Evolutionary conservation across 2,329 filamentous ascomycete species (phyloP).

Genomic region (Venturia effusa): DNA sequence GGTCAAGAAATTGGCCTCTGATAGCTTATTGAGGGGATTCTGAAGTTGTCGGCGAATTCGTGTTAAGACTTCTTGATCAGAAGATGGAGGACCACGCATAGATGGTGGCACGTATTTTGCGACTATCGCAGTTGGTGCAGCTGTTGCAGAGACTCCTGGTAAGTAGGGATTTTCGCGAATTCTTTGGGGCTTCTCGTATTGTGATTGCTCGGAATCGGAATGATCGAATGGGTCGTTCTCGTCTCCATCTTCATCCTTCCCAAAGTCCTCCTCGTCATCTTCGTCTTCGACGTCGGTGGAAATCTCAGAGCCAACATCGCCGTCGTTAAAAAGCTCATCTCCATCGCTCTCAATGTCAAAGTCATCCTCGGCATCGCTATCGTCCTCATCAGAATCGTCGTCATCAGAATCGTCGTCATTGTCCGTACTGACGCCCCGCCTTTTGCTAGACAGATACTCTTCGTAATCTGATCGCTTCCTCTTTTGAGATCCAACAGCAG

Average conservation of each 20-base stretch:
- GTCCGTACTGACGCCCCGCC: conserved; percentile 21
- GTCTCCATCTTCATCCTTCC: conserved; percentile 17
- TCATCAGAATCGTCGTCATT: conserved; percentile 17
- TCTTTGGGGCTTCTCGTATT: conserved; percentile 21
- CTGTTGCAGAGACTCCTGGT: conserved; percentile 65
- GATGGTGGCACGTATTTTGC: conserved; percentile 87
- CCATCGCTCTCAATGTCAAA: conserved; percentile 16
- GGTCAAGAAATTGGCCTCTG: conserved; percentile 77
- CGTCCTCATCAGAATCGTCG: conserved; percentile 19
- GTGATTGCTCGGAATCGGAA: conserved; percentile 23
- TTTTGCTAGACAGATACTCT: conserved; percentile 48
- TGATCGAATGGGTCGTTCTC: conserved; percentile 18
- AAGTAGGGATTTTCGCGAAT: conserved; percentile 79
- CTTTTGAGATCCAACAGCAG: conserved; percentile 38
- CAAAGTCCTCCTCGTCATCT: conserved; percentile 18
- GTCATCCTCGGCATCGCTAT: conserved; percentile 22
- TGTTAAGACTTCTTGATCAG: conserved; percentile 54
- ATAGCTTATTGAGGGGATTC: conserved; percentile 83
- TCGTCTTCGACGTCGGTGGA: conserved; percentile 27
- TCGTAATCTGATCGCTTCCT: conserved; percentile 48
- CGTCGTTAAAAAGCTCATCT: conserved; percentile 21
- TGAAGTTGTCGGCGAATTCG: conserved; percentile 72
- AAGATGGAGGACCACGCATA: conserved; percentile 51
- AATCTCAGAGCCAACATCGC: conserved; percentile 19
- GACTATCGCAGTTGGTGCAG: conserved; percentile 28